phyloP scores from a whole-genome alignment of 1,139 yeast species.

The Hemisphaericaspora lyxosophila region DNA sequence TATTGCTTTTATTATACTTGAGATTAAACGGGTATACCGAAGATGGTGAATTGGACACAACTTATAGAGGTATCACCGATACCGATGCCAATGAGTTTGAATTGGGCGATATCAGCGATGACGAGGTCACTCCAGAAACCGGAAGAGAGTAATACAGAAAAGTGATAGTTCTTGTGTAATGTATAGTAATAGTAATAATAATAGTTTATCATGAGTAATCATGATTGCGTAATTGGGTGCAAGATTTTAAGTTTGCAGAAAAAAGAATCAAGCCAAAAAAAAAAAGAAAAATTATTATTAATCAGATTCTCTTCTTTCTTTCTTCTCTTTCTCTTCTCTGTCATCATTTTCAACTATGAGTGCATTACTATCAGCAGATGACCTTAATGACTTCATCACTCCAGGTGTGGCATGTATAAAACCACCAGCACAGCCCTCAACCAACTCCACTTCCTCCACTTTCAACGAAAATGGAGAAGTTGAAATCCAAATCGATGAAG shows the following conservation, averaged over 20 bases:
- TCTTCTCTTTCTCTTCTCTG: background rate
- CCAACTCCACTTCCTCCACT: slow-evolving; percentile 10
- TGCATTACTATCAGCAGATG: slow-evolving; percentile 83
- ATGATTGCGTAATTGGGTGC: background rate
- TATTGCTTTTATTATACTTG: slow-evolving; percentile 58
- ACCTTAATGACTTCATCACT: slow-evolving; percentile 87
- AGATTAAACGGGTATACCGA: slow-evolving; percentile 49
- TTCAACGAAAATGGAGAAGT: slow-evolving; percentile 37
- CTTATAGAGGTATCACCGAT: slow-evolving; percentile 15
- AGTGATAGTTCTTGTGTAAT: background rate
- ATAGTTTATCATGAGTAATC: background rate
- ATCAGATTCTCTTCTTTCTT: background rate
- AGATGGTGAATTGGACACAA: slow-evolving; percentile 30
- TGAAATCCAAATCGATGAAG: slow-evolving; percentile 64
- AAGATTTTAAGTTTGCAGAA: background rate
- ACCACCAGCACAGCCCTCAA: slow-evolving; percentile 28
- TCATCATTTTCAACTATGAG: slow-evolving; percentile 53
- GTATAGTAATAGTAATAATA: background rate
- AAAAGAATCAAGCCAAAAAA: slow-evolving; percentile 2
- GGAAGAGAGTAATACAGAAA: slow-evolving; percentile 1
- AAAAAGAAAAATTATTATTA: slow-evolving; percentile 4
- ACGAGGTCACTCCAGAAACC: slow-evolving; percentile 14
- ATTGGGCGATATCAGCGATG: slow-evolving; percentile 32
- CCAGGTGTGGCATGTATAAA: slow-evolving; percentile 96
- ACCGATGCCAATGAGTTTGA: slow-evolving; percentile 33